Base-by-base conservation (phyloP, 2,329 filamentous ascomycete genomes). In the Aspergillus oerlinghausenensis region DNA sequence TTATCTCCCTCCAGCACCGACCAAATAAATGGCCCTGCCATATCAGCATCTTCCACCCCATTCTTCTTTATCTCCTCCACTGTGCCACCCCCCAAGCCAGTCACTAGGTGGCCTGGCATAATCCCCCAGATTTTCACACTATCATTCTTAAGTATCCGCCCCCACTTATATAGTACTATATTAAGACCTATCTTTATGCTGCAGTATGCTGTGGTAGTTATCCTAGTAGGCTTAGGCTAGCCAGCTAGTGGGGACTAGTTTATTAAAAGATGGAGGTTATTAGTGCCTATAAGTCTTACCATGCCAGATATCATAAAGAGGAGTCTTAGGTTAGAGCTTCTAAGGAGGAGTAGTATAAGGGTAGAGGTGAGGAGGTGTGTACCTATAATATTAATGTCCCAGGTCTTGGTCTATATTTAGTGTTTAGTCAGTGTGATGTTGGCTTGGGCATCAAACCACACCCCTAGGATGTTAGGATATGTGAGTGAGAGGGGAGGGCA, bases 291-390 rank as follows among this genome's bases (percentile, higher is more conserved):
- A 55, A 45, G 42, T 4, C 55, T 19, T 59, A 55, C 3, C 38
- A 35, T 1, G 61, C 62, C 2, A 62, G 48, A 4, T 58, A 61
- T 32, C 0, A 65, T 52, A n/a, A 65, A 65, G 3, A 65, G 38
- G 11, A 84, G 62, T 3, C 81, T 73, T 0, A 80, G 79, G 11
- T 77, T 74, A 0, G 69, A 51, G 0, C 76, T 77, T 49, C 75
- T 73, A 10, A 83, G 67, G 0, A 84, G 73, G 0, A 84, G 67
- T 0, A 81, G 80, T n/a, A 85, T 67, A 60, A 84, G 83, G 1
- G 75, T 72, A 17, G 72, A 70, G 1, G 76, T 74, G 26, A 77
- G 64, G 11, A 81, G 71, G 47, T 80, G 80, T 0, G 74, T 75
- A 10, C 81, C 77, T 0, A 79, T 67, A 6, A 81, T 77, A 62